Base-by-base conservation (phyloP, 345 rosid species). In the Brassica carinata region DNA sequence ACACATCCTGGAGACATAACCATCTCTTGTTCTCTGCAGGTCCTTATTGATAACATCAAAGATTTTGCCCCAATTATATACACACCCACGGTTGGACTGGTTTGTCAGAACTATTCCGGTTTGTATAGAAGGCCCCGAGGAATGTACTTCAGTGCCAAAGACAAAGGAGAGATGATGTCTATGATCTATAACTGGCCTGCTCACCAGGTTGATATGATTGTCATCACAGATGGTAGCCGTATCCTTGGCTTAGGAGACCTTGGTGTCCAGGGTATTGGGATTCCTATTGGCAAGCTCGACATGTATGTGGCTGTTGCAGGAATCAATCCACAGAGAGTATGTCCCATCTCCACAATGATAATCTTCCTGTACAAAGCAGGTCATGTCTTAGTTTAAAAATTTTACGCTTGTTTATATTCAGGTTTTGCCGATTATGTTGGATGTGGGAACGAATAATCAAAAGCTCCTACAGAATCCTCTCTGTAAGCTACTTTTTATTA, bases 131-230 rank as follows among this genome's bases (percentile, higher is more conserved):
- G 99, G 15, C 99, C 99, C 1, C 90, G 97, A 78, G 99, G 99
- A 58, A 96, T 96, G 99, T 96, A 96, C 86, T 96, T 96, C 84
- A 92, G 99, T 82, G 99, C 98, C 33, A 93, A 90, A 88, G 99
- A 96, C 85, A 96, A 93, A 75, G 98, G 99, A 79, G 97, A 96
- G 86, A 96, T 96, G 99, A 92, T 93, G 98, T 96, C 99, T 43
- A 96, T 96, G 99, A 93, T 96, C 48, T 93, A 93, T 76, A 96
- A 93, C 71, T 96, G 99, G 98, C 99, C 99, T 67, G 86, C 91
- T 81, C 84, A 88, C 0, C 80, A 96, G 91, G 99, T 96, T n/a
- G 99, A 96, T 85, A 96, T 96, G 99, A 93, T 96, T 83, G 98
- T 96, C 29, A 79, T 93, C 57, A 96, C 99, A 14, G 98, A 96